phyloP scores from a whole-genome alignment of 441 rosid genomes.

The Arabidopsis lyrata region DNA sequence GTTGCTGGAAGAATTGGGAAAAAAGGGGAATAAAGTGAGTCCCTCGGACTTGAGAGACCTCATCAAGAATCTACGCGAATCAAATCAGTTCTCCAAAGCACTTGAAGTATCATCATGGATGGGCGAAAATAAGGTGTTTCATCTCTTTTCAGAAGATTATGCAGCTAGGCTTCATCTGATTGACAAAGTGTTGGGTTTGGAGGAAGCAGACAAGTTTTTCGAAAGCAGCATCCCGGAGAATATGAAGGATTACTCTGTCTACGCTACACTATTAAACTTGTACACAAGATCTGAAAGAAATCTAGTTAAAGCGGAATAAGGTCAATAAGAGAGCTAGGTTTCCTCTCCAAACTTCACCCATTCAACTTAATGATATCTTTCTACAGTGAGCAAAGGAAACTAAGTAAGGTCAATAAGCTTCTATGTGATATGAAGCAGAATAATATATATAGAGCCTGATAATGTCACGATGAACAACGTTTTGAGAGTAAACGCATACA shows the following conservation, averaged over 20 bases:
- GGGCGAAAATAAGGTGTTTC: neutral
- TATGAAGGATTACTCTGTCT: slow-evolving; percentile 26
- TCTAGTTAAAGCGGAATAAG: too few relatives aligned
- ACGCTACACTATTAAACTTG: neutral
- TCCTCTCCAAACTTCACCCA: neutral
- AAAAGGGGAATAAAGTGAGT: neutral
- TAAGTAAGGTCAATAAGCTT: neutral
- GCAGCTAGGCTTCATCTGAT: slow-evolving; percentile 7
- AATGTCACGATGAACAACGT: neutral
- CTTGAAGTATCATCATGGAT: slow-evolving; percentile 35
- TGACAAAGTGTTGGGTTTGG: slow-evolving; percentile 11
- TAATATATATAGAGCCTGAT: slow-evolving; percentile 2
- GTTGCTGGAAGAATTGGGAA: neutral
- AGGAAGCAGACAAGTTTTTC: slow-evolving; percentile 23
- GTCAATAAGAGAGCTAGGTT: slow-evolving; percentile 21
- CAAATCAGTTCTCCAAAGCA: slow-evolving; percentile 11
- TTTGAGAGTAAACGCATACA: neutral
- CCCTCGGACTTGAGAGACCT: slow-evolving; percentile 6
- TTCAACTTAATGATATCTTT: slow-evolving; percentile 16
- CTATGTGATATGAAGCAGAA: neutral
- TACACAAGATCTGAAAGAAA: slow-evolving; percentile 17
- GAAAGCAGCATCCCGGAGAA: slow-evolving; percentile 13
- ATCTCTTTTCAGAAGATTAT: slow-evolving; percentile 17
- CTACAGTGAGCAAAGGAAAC: neutral
- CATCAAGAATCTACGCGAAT: slow-evolving; percentile 12